These are phyloP conservation scores for Glaciozyma antarctica DNA, from an alignment of 768 basidiomycete species.

Conservation along the genomic window DNA sequence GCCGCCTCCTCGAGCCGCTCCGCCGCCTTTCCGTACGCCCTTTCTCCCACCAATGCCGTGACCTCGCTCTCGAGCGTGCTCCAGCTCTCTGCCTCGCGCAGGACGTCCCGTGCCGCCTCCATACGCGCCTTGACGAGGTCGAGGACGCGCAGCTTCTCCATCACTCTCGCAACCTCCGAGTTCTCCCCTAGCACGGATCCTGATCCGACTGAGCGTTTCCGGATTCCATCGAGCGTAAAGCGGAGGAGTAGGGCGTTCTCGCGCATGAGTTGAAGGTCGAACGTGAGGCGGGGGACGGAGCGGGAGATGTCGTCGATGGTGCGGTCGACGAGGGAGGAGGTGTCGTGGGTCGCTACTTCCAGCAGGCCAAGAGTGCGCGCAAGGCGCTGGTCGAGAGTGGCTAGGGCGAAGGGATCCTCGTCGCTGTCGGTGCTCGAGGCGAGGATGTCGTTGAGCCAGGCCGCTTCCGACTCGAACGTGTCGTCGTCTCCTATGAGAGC, in stretches of 20 bases:
- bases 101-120: slow-evolving; percentile 78
- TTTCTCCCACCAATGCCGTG: slow-evolving; percentile 66
- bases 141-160: slow-evolving; percentile 68
- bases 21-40: slow-evolving; percentile 79
- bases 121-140: slow-evolving; percentile 76
- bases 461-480: slow-evolving; percentile 16
- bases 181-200: slow-evolving; percentile 35
- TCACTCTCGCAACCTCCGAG: slow-evolving; percentile 53
- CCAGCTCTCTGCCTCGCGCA: slow-evolving; percentile 95
- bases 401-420: background rate
- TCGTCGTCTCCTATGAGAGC: slow-evolving; percentile 7
- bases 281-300: slow-evolving; percentile 77
- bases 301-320: slow-evolving; percentile 88
- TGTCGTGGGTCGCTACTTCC: slow-evolving; percentile 79
- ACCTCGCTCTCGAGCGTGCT: slow-evolving; percentile 88
- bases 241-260: slow-evolving; percentile 77
- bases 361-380: slow-evolving; percentile 39
- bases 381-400: slow-evolving; percentile 18
- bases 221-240: slow-evolving; percentile 54
- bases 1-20: slow-evolving; percentile 79
- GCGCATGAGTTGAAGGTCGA: slow-evolving; percentile 95
- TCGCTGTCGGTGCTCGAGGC: background rate
- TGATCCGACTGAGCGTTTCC: slow-evolving; percentile 41
- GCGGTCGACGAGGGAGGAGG: slow-evolving; percentile 72
- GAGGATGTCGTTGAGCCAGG: slow-evolving; percentile 28